Conservation (phyloP, 345 rosid genomes). For the Moricandia moricandioides region DNA sequence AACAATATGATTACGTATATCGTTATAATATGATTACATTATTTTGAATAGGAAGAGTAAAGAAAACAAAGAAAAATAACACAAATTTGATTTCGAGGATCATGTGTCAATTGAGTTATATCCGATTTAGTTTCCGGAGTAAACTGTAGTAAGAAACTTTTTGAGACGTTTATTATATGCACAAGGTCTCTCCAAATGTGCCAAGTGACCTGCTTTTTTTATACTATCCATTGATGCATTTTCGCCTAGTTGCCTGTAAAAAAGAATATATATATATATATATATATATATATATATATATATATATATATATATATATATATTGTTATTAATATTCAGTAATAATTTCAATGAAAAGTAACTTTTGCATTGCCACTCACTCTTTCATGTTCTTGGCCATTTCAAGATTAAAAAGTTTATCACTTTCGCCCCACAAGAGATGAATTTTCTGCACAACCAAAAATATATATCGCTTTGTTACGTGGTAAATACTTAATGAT, state of each 20-base stretch:
- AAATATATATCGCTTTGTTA: background rate
- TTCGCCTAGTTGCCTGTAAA: conserved; percentile 69
- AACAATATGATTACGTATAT: background rate
- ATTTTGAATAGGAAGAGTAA: background rate
- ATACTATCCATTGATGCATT: conserved; percentile 63
- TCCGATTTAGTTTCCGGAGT: conserved; percentile 19
- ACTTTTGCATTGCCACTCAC: conserved; percentile 39
- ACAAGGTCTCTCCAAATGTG: conserved; percentile 84
- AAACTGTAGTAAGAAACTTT: conserved; percentile 57
- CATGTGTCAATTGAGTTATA: background rate
- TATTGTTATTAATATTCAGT: background rate
- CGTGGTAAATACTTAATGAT: background rate
- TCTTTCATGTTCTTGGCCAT: conserved; percentile 76
- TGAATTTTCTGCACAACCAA: conserved; percentile 54
- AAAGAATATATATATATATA: background rate
- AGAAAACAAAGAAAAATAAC: background rate
- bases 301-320: background rate
- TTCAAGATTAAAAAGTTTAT: conserved; percentile 63
- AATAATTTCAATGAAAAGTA: background rate
- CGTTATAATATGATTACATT: background rate
- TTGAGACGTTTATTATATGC: conserved; percentile 67
- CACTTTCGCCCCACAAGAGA: conserved; percentile 54
- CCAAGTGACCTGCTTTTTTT: conserved; percentile 74
- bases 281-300: too few species aligned
- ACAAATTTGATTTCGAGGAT: background rate